These are phyloP conservation scores for Malania oleifera DNA, from an alignment of 164 flowering plant species.

Conservation along the genomic window DNA sequence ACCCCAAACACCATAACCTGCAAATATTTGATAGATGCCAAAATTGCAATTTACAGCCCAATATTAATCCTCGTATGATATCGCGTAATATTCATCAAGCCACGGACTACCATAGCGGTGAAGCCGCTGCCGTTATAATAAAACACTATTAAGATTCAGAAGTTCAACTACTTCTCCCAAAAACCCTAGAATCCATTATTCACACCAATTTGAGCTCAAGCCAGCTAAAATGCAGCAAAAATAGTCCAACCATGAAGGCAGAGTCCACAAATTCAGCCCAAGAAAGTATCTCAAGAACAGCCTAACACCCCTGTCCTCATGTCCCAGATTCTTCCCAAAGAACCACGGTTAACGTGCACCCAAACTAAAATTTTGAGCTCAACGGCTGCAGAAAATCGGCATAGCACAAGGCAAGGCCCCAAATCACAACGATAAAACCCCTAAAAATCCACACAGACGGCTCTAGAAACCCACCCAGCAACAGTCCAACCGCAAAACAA, in stretches of 20 bases:
- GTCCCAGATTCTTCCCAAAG: not conserved
- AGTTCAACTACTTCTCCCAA: not conserved
- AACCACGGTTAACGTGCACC: no score
- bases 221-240: not conserved
- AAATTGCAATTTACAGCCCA: no score
- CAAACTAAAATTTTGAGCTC: not conserved
- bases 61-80: no score
- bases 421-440: constrained; percentile 5
- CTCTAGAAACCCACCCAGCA: not conserved
- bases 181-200: not conserved
- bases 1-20: constrained; percentile 9
- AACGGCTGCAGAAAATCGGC: constrained; percentile 1
- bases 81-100: not conserved
- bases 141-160: no score
- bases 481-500: not conserved
- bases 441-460: not conserved
- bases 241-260: no score
- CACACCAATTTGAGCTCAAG: not conserved
- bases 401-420: constrained; percentile 2
- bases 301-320: not conserved
- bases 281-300: not conserved
- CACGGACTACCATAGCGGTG: not conserved
- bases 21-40: not conserved
- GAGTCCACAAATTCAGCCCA: not conserved
- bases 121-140: no score